Conservation (phyloP, 2,329 filamentous ascomycete genomes). For the Xylaria hypoxylon region DNA sequence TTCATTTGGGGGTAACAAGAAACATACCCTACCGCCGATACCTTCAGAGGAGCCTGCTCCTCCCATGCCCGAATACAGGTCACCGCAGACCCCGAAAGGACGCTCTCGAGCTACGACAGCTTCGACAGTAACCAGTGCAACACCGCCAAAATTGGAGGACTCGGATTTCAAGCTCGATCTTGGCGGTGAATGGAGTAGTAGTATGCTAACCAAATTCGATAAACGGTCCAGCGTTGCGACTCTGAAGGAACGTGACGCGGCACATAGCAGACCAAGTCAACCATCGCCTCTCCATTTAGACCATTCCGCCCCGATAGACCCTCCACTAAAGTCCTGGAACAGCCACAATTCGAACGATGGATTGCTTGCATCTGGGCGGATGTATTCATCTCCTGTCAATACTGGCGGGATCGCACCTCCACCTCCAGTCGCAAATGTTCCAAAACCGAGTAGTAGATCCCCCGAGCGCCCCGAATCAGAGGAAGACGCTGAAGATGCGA, state of each 20-base stretch:
- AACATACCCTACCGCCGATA: slow-evolving; percentile 54
- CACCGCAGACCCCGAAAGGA: slow-evolving; percentile 50
- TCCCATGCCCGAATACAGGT: slow-evolving; percentile 52
- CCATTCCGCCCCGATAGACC: slow-evolving; percentile 58
- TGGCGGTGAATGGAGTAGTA: slow-evolving; percentile 68
- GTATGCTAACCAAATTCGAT: slow-evolving; percentile 67
- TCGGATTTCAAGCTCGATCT: slow-evolving; percentile 63
- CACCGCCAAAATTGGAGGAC: slow-evolving; percentile 61
- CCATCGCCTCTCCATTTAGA: slow-evolving; percentile 63
- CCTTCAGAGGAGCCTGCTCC: slow-evolving; percentile 54
- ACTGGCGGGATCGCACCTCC: slow-evolving; percentile 54
- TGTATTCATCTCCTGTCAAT: slow-evolving; percentile 49
- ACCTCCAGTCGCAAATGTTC: slow-evolving; percentile 36
- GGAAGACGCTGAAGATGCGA: slow-evolving; percentile 65
- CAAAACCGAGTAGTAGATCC: slow-evolving; percentile 44
- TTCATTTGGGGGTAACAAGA: slow-evolving; percentile 69
- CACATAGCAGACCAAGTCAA: slow-evolving; percentile 58
- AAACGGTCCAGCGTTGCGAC: slow-evolving; percentile 66
- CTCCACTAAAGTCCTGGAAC: slow-evolving; percentile 62
- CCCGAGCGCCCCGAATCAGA: slow-evolving; percentile 49
- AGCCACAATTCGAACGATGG: slow-evolving; percentile 65
- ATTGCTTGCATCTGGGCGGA: slow-evolving; percentile 56
- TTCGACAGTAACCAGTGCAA: slow-evolving; percentile 66
- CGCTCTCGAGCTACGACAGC: slow-evolving; percentile 63
- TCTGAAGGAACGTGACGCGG: slow-evolving; percentile 59